phyloP scores from a whole-genome alignment of 805 yeast genomes.

The Candida maesae region DNA sequence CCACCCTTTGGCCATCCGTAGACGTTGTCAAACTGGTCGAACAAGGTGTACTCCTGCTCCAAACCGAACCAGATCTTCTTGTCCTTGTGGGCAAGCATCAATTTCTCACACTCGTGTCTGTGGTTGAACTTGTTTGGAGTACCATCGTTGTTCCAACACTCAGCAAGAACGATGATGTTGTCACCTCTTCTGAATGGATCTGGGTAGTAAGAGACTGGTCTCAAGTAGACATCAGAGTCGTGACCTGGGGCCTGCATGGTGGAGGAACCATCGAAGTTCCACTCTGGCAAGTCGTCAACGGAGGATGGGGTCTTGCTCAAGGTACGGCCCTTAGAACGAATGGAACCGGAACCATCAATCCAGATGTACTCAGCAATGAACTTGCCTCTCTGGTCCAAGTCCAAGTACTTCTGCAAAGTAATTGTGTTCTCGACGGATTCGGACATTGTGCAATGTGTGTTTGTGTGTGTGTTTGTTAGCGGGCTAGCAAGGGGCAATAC shows the following conservation, averaged over 20 bases:
- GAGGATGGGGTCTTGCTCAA: constrained; percentile 61
- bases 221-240: constrained; percentile 90
- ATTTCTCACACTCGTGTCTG: constrained; percentile 94
- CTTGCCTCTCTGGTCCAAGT: constrained; percentile 79
- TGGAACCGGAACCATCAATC: constrained; percentile 89
- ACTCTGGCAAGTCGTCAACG: constrained; percentile 89
- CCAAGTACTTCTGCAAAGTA: constrained; percentile 77
- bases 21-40: constrained; percentile 83
- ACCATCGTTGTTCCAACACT: constrained; percentile 98
- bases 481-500: constrained; percentile 3
- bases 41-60: constrained; percentile 97
- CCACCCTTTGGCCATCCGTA: constrained; percentile 99
- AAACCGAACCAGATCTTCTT: constrained; percentile 95
- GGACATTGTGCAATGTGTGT: constrained; percentile 22
- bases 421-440: constrained; percentile 66
- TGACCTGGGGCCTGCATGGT: constrained; percentile 98
- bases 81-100: constrained; percentile 85
- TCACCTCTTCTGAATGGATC: constrained; percentile 99
- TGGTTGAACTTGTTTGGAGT: constrained; percentile 98
- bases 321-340: constrained; percentile 95
- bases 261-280: constrained; percentile 99
- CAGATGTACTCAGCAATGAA: constrained; percentile 96
- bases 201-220: constrained; percentile 93
- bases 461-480: constrained; percentile 3
- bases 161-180: constrained; percentile 90